Conservation (phyloP, 2,329 filamentous ascomycete species). For the Colletotrichum eremochloae region DNA sequence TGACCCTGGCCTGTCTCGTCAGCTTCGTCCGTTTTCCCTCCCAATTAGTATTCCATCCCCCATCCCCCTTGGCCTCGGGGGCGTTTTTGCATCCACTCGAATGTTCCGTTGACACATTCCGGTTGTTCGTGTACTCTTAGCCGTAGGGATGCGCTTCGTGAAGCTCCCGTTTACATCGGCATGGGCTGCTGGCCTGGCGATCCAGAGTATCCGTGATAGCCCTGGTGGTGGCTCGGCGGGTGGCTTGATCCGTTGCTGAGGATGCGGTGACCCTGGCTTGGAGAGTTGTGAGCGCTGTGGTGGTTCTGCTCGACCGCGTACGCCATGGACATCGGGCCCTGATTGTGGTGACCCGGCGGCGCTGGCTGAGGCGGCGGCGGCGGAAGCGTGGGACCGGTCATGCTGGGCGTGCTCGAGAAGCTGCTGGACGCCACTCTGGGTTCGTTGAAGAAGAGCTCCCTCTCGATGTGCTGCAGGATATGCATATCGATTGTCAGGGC, state of each 20-base stretch:
- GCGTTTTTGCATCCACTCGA: not conserved
- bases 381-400: not conserved
- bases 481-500: slow-evolving; percentile 80
- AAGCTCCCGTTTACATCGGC: slow-evolving; percentile 17
- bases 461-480: slow-evolving; percentile 73
- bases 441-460: slow-evolving; percentile 57
- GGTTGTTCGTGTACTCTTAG: not conserved
- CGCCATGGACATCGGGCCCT: slow-evolving; percentile 33
- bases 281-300: slow-evolving; percentile 36
- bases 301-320: slow-evolving; percentile 29
- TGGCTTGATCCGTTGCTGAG: slow-evolving; percentile 25
- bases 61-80: not conserved
- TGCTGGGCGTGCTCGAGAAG: slow-evolving; percentile 58
- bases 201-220: slow-evolving; percentile 20
- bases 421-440: slow-evolving; percentile 48
- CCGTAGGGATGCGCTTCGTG: not conserved
- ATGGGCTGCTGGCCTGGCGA: slow-evolving; percentile 11
- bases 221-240: slow-evolving; percentile 10
- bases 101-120: not conserved
- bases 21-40: slow-evolving; percentile 3
- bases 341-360: slow-evolving; percentile 8
- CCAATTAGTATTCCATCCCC: slow-evolving; percentile 6
- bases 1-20: slow-evolving; percentile 12
- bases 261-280: slow-evolving; percentile 25
- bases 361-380: slow-evolving; percentile 17